A percentile compares a stretch with the other conserved stretches of the same genome.
Conservation (phyloP, 257 asterid species). For the Coffea eugenioides region DNA sequence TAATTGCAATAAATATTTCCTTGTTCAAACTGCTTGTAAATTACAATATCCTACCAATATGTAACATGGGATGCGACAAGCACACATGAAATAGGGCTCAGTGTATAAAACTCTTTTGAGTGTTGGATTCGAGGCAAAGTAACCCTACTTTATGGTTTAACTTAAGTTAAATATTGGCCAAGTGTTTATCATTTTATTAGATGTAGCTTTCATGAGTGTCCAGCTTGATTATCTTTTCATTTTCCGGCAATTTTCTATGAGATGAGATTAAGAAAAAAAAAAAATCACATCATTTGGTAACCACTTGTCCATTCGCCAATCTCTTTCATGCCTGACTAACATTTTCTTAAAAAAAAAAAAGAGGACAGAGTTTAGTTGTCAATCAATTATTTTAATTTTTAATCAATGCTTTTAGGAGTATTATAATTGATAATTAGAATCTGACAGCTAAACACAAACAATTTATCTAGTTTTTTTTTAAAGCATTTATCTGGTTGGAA, state of each 20-base stretch:
- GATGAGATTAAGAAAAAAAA: not conserved
- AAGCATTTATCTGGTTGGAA: no score
- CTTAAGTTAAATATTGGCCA: not conserved
- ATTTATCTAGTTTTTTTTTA: not conserved
- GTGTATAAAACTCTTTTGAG: not conserved
- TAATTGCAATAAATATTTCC: not conserved
- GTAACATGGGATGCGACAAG: no score
- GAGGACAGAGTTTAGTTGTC: not conserved
- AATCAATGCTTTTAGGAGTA: no score
- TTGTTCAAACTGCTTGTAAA: not conserved
- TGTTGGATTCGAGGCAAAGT: not conserved
- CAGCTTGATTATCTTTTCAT: not conserved
- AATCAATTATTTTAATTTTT: no score
- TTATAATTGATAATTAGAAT: not conserved
- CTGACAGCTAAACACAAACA: slow-evolving; percentile 9
- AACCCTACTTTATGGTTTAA: no score
- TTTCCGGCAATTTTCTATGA: not conserved
- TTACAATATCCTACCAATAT: not conserved
- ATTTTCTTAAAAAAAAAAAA: not conserved
- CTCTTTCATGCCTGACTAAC: not conserved
- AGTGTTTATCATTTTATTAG: not conserved
- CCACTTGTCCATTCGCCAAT: not conserved
- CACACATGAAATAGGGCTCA: not conserved
- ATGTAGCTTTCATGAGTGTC: not conserved
- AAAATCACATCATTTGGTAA: slow-evolving; percentile 2